Percentiles rank a stretch among this genome's conserved stretches.
Evolutionary conservation across 2,329 filamentous ascomycete species (phyloP).

Genomic region (Trichoderma semiorbis): DNA sequence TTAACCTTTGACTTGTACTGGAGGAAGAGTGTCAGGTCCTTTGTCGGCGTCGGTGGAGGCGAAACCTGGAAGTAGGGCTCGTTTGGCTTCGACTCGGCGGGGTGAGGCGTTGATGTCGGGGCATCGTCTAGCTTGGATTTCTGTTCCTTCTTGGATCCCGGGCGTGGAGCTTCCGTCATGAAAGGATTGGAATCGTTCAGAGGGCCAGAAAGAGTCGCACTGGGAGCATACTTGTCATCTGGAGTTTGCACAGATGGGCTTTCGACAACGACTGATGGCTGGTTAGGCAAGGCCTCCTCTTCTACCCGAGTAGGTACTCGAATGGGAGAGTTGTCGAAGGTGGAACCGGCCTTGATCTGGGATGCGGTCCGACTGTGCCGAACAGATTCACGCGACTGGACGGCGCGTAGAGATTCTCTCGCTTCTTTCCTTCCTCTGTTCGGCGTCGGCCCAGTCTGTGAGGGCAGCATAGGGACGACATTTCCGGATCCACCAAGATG

Average conservation of each 20-base stretch:
- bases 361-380: constrained; percentile 49
- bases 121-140: constrained; percentile 25
- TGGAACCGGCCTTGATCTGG: constrained; percentile 39
- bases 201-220: constrained; percentile 58
- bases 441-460: constrained; percentile 77
- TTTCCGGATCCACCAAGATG: constrained; percentile 78
- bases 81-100: constrained; percentile 42
- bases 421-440: constrained; percentile 77
- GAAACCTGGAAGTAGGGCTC: constrained; percentile 56
- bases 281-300: constrained; percentile 48
- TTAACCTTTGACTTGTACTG: constrained; percentile 98
- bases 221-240: constrained; percentile 60
- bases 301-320: constrained; percentile 59
- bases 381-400: constrained; percentile 52
- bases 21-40: constrained; percentile 88
- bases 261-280: constrained; percentile 25
- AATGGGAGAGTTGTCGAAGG: constrained; percentile 58
- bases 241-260: constrained; percentile 52
- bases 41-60: constrained; percentile 64
- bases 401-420: constrained; percentile 75
- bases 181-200: constrained; percentile 45
- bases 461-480: constrained; percentile 81
- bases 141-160: constrained; percentile 21
- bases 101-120: constrained; percentile 20
- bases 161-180: constrained; percentile 19